Evolutionary conservation across 2,329 filamentous ascomycete genomes (phyloP).

Genomic region (Pseudogymnoascus sp.): DNA sequence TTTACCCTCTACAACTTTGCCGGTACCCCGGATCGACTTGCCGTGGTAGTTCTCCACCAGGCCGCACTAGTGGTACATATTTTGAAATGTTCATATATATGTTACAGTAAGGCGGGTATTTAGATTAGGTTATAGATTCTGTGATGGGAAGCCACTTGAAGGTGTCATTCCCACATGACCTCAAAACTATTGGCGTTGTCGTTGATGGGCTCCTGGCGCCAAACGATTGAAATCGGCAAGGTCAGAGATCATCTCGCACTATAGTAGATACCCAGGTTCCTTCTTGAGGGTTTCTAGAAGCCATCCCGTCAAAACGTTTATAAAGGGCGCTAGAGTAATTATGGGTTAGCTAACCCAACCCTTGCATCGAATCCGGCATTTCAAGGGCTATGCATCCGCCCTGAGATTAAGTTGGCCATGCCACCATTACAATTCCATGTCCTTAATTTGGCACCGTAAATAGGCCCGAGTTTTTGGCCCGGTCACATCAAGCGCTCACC

Average conservation of each 20-base stretch:
- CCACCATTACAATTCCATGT: not conserved
- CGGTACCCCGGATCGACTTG: not conserved
- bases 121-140: not conserved
- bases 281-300: not conserved
- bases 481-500: too few species aligned
- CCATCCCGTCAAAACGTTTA: not conserved
- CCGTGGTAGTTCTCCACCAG: not conserved
- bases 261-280: not conserved
- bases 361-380: not conserved
- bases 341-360: not conserved
- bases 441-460: not conserved
- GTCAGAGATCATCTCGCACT: not conserved
- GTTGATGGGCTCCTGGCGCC: not conserved
- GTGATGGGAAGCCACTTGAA: not conserved
- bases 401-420: not conserved
- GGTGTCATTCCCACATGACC: not conserved
- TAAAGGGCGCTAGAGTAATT: not conserved
- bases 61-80: not conserved
- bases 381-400: not conserved
- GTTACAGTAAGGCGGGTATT: not conserved
- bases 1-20: not conserved
- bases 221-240: not conserved
- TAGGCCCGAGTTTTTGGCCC: not conserved
- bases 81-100: not conserved
- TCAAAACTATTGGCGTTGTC: not conserved